phyloP scores from a whole-genome alignment of 225 moss, liverwort and hornwort genomes.

The Marchantia polymorpha region DNA sequence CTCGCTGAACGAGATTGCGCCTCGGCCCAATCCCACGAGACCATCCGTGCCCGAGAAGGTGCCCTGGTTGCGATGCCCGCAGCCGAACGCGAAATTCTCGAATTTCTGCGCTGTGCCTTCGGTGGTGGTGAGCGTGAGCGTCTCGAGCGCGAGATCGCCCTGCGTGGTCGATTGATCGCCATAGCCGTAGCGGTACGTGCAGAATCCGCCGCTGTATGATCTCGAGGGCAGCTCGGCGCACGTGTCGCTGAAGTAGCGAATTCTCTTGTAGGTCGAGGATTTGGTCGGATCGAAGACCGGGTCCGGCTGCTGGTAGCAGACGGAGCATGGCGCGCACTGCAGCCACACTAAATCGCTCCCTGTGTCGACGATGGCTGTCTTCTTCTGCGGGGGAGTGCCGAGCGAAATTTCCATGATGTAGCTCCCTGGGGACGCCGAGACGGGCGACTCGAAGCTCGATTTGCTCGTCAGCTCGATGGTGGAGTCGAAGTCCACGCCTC shows the following conservation, averaged over 20 bases:
- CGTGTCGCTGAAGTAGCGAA: not conserved
- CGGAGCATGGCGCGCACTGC: slow-evolving; percentile 16
- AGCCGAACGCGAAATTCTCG: slow-evolving; percentile 27
- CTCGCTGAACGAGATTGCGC: slow-evolving; percentile 16
- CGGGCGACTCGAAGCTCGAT: not conserved
- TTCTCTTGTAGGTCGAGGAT: slow-evolving; percentile 21
- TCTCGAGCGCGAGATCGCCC: slow-evolving; percentile 26
- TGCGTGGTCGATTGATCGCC: slow-evolving; percentile 25
- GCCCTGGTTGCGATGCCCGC: slow-evolving; percentile 21
- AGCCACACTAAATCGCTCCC: slow-evolving; percentile 30
- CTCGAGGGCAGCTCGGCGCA: slow-evolving; percentile 20
- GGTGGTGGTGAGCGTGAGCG: slow-evolving; percentile 17
- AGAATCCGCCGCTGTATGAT: slow-evolving; percentile 14
- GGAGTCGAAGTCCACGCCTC: slow-evolving; percentile 23
- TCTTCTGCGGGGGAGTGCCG: slow-evolving; percentile 21
- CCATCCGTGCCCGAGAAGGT: slow-evolving; percentile 26
- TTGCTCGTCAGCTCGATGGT: not conserved
- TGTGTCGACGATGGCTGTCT: slow-evolving; percentile 27
- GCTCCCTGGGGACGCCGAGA: slow-evolving; percentile 21
- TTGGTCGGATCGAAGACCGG: slow-evolving; percentile 13
- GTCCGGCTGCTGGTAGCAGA: slow-evolving; percentile 15
- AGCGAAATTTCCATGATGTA: slow-evolving; percentile 28
- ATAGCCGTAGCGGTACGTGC: slow-evolving; percentile 21
- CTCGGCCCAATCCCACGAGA: slow-evolving; percentile 27
- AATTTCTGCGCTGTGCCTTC: not conserved